Base-by-base conservation (phyloP, 164 flowering plant genomes). In the Annona squamosa region DNA sequence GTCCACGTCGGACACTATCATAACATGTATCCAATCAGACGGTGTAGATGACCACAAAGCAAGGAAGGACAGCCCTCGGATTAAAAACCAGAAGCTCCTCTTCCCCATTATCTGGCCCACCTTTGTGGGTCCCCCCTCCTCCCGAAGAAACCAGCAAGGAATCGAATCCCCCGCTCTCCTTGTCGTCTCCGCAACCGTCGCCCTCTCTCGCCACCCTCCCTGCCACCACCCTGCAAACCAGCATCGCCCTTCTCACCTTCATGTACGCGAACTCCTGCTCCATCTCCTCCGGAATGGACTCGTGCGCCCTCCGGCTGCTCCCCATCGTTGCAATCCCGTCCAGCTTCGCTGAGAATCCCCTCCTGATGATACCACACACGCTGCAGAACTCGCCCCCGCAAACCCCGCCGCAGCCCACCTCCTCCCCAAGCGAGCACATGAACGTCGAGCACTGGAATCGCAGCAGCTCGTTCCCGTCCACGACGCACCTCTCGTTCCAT, bases 1-100 rank as follows among this genome's bases (percentile, higher is more conserved):
- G 37, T 26, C 37, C 37, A 26, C 37, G 37, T 26, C 37, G 37
- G 37, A 26, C 37, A 26, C 37, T 26, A 26, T 26, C 37, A 26
- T 26, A 26, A 26, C 37, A 26, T 26, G 37, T 26, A 26, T 26
- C 37, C 37, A 26, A 79, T 71, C 73, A 71, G 43, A 72, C 74
- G 16, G 86, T 85, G 73, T 93, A 94, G 44, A 89, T 84, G 63
- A 94, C 88, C 47, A 87, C 92, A 82, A 94, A 94, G 81, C 98
- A 94, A 75, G 98, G 98, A 66, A 94, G 92, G 79, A 94, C 89
- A 64, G 97, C 97, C 82, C 90, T 87, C 0, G 97, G 97, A 82
- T 88, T 90, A 65, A 89, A 91, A 41, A 94, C 97, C 79, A 87
- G 46, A 3, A 94, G 74, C 81, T 94, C 97, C 17, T 87, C 94